A percentile compares a stretch with the other conserved stretches of the same genome.
These are phyloP conservation scores for Metschnikowia corniflorae DNA, from an alignment of 805 yeast species.

Conservation along the genomic window DNA sequence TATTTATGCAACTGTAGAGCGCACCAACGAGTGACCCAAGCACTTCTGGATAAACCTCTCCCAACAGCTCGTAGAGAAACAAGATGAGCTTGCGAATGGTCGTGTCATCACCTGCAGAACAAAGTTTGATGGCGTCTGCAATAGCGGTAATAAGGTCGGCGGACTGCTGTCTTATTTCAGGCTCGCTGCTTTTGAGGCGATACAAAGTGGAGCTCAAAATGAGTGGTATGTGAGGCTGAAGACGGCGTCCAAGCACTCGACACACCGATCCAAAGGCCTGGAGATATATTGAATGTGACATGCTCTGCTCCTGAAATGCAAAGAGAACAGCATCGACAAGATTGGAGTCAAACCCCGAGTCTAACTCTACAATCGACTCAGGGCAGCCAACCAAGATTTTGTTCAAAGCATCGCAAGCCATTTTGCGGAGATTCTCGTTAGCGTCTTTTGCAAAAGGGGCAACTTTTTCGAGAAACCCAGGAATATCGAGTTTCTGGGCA, in stretches of 20 bases:
- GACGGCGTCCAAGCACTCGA: constrained; percentile 56
- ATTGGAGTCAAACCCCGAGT: constrained; percentile 57
- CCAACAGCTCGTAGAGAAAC: constrained; percentile 83
- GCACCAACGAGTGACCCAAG: constrained; percentile 82
- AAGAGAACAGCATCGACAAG: constrained; percentile 76
- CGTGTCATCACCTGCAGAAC: constrained; percentile 53
- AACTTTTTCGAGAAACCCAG: constrained; percentile 54
- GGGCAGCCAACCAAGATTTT: constrained; percentile 44
- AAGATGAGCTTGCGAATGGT: constrained; percentile 66
- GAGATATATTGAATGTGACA: constrained; percentile 52
- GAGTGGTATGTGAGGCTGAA: constrained; percentile 68
- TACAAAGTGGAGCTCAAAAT: constrained; percentile 70
- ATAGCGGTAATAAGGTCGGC: constrained; percentile 69
- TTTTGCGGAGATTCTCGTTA: constrained; percentile 70
- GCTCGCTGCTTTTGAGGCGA: constrained; percentile 65
- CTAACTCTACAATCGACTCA: constrained; percentile 47
- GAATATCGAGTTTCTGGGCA: constrained; percentile 64
- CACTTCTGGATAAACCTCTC: constrained; percentile 93
- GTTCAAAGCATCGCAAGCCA: constrained; percentile 72
- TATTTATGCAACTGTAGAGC: constrained; percentile 55
- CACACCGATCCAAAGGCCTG: constrained; percentile 64
- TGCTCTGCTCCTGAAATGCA: constrained; percentile 77
- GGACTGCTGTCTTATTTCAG: constrained; percentile 77
- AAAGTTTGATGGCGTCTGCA: constrained; percentile 61
- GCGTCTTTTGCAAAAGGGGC: constrained; percentile 69